Evolutionary conservation across 2,329 filamentous ascomycete genomes (phyloP), one percentile per base, ranked within the genome.

Genomic region (Amesomyces nigricolor): DNA sequence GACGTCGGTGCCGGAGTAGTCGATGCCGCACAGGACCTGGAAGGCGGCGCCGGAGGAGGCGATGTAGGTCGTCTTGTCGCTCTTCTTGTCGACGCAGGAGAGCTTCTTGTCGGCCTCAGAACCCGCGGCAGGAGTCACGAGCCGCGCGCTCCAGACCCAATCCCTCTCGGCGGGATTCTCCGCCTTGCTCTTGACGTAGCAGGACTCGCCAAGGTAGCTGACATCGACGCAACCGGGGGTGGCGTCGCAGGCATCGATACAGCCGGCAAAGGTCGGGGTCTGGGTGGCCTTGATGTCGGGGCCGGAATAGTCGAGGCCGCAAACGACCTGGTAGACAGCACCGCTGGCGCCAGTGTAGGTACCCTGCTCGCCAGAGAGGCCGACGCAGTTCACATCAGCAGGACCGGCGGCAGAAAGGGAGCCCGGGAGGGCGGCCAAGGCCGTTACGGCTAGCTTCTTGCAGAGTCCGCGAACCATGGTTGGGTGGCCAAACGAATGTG

Each of bases 191-290:
- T 51, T 51, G 39, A 51, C 13, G 40, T 51, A 51, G 40, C 49
- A 51, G 2, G 17, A 11, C 2, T 37, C 16, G 29, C 39, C 39
- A 16, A 30, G 26, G 30, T 37, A 51, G 39, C 39, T 44, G 19
- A 51, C 40, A 30, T 51, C 49, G 40, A 51, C 44, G 10, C 49
- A 51, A 2, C 49, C 40, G 3, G 38, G 39, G 2, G 40, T 45
- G 9, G 49, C n/a, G 49, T 51, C 49, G 17, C 49, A 51, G 7
- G 49, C 29, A 9, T 51, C 30, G 29, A 51, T 45, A n/a, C 49
- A 51, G 26, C 6, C 49, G 11, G 30, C 29, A 29, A 51, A 51
- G 30, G 39, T 51, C n/a, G 39, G 4, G 4, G 39, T n/a, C 40
- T 8, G 5, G n/a, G 29, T 32, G 11, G 39, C 29, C 4, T n/a